Evolutionary conservation across 768 basidiomycete species (phyloP).

Genomic region (Calocybe indica): DNA sequence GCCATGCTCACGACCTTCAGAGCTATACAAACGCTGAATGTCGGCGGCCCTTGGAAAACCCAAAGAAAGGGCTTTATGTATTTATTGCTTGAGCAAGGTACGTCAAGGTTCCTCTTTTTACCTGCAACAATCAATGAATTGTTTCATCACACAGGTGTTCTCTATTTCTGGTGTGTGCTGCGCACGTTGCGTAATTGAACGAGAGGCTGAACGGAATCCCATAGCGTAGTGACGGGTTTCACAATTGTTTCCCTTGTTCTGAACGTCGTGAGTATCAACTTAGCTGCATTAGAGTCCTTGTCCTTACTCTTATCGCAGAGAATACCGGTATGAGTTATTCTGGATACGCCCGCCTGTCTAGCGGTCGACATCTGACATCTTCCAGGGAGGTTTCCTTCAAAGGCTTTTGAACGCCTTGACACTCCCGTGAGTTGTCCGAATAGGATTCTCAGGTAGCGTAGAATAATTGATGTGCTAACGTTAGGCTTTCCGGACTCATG

Average conservation of each 20-base stretch:
- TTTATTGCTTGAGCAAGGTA: slow-evolving; percentile 18
- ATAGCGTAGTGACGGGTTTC: slow-evolving; percentile 12
- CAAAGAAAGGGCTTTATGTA: slow-evolving; percentile 9
- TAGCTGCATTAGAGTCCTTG: background rate
- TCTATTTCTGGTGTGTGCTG: too few relatives aligned
- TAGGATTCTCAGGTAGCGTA: background rate
- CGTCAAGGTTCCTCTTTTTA: background rate
- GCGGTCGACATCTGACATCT: background rate
- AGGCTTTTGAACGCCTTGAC: slow-evolving; percentile 12
- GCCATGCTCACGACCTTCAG: slow-evolving; percentile 13
- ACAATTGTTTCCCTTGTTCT: slow-evolving; percentile 13
- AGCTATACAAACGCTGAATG: slow-evolving; percentile 11
- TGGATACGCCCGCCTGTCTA: background rate
- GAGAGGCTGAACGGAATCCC: background rate
- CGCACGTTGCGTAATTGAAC: too few relatives aligned
- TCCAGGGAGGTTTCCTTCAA: slow-evolving; percentile 15
- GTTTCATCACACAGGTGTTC: background rate
- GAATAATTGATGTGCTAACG: background rate
- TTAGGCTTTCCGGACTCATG: slow-evolving; percentile 15
- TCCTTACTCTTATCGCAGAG: slow-evolving; percentile 1
- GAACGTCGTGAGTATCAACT: slow-evolving; percentile 12
- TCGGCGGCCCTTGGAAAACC: slow-evolving; percentile 2
- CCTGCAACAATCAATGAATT: background rate
- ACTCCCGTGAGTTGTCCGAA: slow-evolving; percentile 10
- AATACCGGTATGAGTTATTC: slow-evolving; percentile 7